These are phyloP conservation scores for Pseudocercospora crystallina DNA, from an alignment of 2,329 filamentous ascomycete genomes.

Conservation along the genomic window DNA sequence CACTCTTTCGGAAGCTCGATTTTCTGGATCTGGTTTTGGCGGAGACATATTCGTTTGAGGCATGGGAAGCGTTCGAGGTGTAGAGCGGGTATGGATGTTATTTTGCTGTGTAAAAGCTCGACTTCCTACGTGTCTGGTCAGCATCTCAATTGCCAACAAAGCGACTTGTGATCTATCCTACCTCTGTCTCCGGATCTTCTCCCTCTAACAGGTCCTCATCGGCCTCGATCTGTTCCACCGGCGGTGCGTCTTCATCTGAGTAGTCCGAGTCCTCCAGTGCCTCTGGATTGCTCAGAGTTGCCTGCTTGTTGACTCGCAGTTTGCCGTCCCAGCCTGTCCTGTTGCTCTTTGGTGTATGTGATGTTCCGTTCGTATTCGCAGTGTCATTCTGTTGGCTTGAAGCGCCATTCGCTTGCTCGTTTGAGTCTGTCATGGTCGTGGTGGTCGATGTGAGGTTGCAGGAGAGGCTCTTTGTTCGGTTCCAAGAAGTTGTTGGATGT, in stretches of 20 bases:
- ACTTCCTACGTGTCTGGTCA: constrained; percentile 63
- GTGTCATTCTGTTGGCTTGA: no score
- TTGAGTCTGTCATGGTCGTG: no score
- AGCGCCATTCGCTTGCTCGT: no score
- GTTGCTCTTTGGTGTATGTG: constrained; percentile 11
- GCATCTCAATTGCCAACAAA: neutral
- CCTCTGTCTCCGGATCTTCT: constrained; percentile 55
- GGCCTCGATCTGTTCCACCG: constrained; percentile 72
- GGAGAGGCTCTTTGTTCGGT: no score
- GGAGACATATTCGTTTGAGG: constrained; percentile 72
- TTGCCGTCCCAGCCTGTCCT: constrained; percentile 76
- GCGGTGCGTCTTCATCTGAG: constrained; percentile 67
- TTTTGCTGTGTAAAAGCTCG: constrained; percentile 82
- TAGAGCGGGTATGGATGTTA: constrained; percentile 74
- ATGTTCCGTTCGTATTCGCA: constrained; percentile 7
- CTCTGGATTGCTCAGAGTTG: constrained; percentile 72
- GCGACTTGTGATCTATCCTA: constrained; percentile 25
- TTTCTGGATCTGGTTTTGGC: constrained; percentile 82
- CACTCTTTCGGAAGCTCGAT: constrained; percentile 73
- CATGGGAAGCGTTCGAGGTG: constrained; percentile 80
- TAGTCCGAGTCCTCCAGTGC: constrained; percentile 82
- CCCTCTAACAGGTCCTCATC: constrained; percentile 71
- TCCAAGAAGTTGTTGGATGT: no score
- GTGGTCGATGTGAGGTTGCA: no score
- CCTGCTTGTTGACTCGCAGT: constrained; percentile 69